phyloP scores from a whole-genome alignment of 1,284 basidiomycete species.

The Kalmanozyma brasiliensis region DNA sequence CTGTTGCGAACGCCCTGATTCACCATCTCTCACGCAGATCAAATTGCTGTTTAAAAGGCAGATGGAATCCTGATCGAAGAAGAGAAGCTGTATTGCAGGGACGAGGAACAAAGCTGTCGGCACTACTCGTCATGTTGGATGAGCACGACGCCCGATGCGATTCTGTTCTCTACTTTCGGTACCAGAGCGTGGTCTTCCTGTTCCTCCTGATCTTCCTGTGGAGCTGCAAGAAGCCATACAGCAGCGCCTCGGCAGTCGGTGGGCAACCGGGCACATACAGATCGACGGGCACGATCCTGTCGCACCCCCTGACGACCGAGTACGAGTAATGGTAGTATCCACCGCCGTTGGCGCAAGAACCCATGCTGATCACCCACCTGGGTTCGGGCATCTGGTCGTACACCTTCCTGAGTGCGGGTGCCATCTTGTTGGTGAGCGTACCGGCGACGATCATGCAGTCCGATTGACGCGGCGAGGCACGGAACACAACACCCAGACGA shows the following conservation, averaged over 20 bases:
- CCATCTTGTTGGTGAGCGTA: constrained; percentile 99
- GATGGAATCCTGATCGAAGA: neutral
- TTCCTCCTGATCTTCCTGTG: constrained; percentile 96
- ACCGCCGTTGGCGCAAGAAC: constrained; percentile 97
- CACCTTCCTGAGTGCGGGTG: constrained; percentile 72
- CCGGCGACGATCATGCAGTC: constrained; percentile 99
- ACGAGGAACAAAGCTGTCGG: neutral
- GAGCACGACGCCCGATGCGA: neutral
- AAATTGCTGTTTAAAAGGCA: no score
- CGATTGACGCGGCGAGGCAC: constrained; percentile 95
- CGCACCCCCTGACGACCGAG: constrained; percentile 98
- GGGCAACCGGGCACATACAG: constrained; percentile 87
- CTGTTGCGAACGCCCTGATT: no score
- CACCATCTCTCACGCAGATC: no score
- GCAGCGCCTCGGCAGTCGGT: constrained; percentile 85
- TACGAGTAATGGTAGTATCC: constrained; percentile 97
- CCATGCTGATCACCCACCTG: constrained; percentile 97
- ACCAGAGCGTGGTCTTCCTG: constrained; percentile 92
- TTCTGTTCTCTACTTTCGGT: constrained; percentile 61
- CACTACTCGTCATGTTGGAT: no score
- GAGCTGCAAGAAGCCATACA: constrained; percentile 77
- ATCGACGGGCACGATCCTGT: constrained; percentile 97
- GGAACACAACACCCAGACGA: constrained; percentile 95
- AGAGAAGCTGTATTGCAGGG: neutral
- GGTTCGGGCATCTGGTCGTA: constrained; percentile 68